phyloP scores from a whole-genome alignment of 805 yeast species.

The Ogataea trehaloabstinens region DNA sequence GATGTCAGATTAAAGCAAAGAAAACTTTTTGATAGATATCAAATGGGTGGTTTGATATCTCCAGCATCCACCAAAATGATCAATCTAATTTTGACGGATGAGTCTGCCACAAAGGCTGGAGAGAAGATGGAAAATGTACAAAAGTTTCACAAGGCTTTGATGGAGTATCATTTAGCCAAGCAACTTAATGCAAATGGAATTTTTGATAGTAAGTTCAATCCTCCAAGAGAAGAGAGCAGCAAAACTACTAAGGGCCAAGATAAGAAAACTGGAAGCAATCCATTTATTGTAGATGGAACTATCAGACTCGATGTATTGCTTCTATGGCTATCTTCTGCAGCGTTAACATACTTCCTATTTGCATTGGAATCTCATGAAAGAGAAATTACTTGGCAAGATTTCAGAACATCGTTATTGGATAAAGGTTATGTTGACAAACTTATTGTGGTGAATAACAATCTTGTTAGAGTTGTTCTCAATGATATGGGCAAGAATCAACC shows the following conservation, averaged over 20 bases:
- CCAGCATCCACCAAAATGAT: constrained; percentile 29
- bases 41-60: constrained; percentile 32
- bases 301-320: constrained; percentile 20
- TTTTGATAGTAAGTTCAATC: constrained; percentile 23
- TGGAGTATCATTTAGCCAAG: constrained; percentile 30
- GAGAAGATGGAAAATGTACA: constrained; percentile 31
- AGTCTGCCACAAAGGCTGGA: constrained; percentile 22
- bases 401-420: constrained; percentile 73
- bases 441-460: constrained; percentile 67
- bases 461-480: constrained; percentile 68
- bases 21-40: constrained; percentile 24
- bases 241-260: neutral
- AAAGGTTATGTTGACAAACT: constrained; percentile 75
- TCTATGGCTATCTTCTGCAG: constrained; percentile 20
- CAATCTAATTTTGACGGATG: constrained; percentile 26
- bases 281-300: constrained; percentile 11
- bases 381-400: constrained; percentile 60
- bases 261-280: neutral
- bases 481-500: constrained; percentile 36
- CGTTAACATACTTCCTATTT: constrained; percentile 18
- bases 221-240: constrained; percentile 13
- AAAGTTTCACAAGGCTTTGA: constrained; percentile 27
- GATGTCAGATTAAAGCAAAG: constrained; percentile 13
- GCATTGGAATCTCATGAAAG: constrained; percentile 23
- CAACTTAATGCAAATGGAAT: constrained; percentile 24